Evolutionary conservation across 2,329 filamentous ascomycete species (phyloP).

Genomic region (Penicillium sp.): DNA sequence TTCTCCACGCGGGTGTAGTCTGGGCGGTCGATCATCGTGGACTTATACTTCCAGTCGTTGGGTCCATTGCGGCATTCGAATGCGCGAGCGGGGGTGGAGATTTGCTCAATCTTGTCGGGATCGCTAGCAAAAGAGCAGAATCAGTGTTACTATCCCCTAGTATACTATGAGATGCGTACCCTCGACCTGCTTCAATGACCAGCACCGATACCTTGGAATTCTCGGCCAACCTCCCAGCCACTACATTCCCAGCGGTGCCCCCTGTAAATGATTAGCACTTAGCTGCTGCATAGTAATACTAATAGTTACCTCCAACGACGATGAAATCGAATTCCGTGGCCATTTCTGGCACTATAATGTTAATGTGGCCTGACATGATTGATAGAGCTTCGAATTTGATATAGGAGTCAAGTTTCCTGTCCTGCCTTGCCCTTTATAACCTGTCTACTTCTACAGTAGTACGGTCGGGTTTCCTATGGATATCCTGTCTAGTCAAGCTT

Average conservation of each 20-base stretch:
- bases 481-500: no score
- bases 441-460: no score
- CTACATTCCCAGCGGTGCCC: conserved; percentile 46
- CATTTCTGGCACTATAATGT: not conserved
- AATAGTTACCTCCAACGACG: conserved; percentile 22
- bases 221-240: conserved; percentile 50
- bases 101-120: conserved; percentile 47
- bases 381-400: no score
- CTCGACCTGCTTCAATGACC: conserved; percentile 26
- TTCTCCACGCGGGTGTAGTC: conserved; percentile 59
- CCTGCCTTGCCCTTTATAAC: no score
- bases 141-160: not conserved
- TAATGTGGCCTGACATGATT: no score
- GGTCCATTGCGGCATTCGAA: conserved; percentile 52
- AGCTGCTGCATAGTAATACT: not conserved
- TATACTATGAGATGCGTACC: not conserved
- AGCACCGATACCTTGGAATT: conserved; percentile 40
- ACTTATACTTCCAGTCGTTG: conserved; percentile 59
- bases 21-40: conserved; percentile 53
- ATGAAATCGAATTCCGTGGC: conserved; percentile 21
- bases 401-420: no score
- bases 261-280: not conserved
- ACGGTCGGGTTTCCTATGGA: no score
- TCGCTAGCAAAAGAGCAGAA: conserved; percentile 36
- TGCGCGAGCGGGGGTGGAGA: conserved; percentile 53